Percentiles rank a stretch among this genome's conserved stretches.
Evolutionary conservation across 1,139 yeast species (phyloP).

Genomic region (Oligophagozyma castellii): DNA sequence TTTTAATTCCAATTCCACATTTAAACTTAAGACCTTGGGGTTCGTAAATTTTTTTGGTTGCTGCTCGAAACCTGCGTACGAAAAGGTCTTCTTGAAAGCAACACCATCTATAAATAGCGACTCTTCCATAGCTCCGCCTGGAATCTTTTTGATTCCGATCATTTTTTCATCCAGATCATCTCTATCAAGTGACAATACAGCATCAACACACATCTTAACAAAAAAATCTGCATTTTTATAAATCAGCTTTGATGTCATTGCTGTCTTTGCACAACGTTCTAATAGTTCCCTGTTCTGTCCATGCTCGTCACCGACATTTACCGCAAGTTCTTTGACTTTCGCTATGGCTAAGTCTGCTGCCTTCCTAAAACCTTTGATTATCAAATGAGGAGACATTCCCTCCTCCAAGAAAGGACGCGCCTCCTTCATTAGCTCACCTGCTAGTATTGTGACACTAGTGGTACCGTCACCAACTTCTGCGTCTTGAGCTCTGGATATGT

Average conservation of each 20-base stretch:
- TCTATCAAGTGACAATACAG: slow-evolving; percentile 77
- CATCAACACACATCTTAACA: slow-evolving; percentile 93
- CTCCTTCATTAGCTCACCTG: slow-evolving; percentile 90
- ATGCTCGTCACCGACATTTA: slow-evolving; percentile 38
- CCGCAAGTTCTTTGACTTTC: slow-evolving; percentile 61
- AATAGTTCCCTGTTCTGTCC: slow-evolving; percentile 47
- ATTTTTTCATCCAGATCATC: slow-evolving; percentile 74
- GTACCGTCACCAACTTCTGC: slow-evolving; percentile 99
- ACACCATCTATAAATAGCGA: slow-evolving; percentile 84
- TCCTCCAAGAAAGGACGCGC: slow-evolving; percentile 86
- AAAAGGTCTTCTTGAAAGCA: slow-evolving; percentile 91
- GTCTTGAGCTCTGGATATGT: slow-evolving; percentile 91
- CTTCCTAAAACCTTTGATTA: slow-evolving; percentile 74
- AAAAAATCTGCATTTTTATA: slow-evolving; percentile 77
- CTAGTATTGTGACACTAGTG: slow-evolving; percentile 84
- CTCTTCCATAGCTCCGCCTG: slow-evolving; percentile 97
- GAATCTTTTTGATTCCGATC: slow-evolving; percentile 87
- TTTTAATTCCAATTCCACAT: slow-evolving; percentile 89
- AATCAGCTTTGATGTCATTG: slow-evolving; percentile 92
- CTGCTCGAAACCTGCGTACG: slow-evolving; percentile 97
- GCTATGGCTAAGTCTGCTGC: slow-evolving; percentile 71
- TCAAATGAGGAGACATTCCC: slow-evolving; percentile 83
- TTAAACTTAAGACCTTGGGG: slow-evolving; percentile 75
- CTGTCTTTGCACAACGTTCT: slow-evolving; percentile 90
- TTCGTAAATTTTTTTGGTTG: slow-evolving; percentile 76